Evolutionary conservation across 2,329 filamentous ascomycete species (phyloP).

Genomic region (Neonectria magnoliae): DNA sequence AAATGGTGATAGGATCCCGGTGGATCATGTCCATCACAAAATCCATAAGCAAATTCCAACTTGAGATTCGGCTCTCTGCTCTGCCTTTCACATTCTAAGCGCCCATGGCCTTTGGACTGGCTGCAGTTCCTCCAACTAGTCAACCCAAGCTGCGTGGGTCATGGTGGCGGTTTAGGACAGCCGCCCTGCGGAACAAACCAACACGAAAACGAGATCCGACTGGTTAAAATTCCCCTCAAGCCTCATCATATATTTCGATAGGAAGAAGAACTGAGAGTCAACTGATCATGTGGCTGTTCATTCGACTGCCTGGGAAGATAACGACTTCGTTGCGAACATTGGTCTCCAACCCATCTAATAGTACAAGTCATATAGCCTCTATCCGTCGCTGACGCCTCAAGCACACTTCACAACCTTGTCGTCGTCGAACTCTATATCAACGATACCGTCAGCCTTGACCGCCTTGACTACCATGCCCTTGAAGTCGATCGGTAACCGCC

Average conservation of each 20-base stretch:
- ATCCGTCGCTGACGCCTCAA: slow-evolving; percentile 48
- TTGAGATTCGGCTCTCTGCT: background rate
- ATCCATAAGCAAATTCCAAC: too few species aligned
- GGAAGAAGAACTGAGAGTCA: background rate
- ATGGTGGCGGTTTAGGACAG: background rate
- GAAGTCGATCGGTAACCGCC: slow-evolving; percentile 97
- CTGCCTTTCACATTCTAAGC: background rate
- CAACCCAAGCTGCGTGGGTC: background rate
- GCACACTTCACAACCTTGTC: slow-evolving; percentile 74
- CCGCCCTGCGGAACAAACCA: slow-evolving; percentile 7
- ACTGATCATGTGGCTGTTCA: background rate
- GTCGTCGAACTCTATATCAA: slow-evolving; percentile 86
- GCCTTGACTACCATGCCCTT: slow-evolving; percentile 97
- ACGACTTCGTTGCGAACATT: slow-evolving; percentile 40
- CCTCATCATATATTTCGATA: background rate
- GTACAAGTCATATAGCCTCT: slow-evolving; percentile 48
- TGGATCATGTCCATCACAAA: background rate
- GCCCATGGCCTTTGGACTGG: background rate
- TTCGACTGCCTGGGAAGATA: slow-evolving; percentile 28
- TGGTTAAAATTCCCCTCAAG: background rate
- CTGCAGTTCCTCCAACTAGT: background rate
- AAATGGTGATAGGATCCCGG: background rate
- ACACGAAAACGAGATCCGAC: background rate
- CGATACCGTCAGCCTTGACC: slow-evolving; percentile 92
- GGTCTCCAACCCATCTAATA: slow-evolving; percentile 45